These are phyloP conservation scores for Solanum corneliomulleri DNA, from an alignment of 257 asterid genomes.

Conservation along the genomic window DNA sequence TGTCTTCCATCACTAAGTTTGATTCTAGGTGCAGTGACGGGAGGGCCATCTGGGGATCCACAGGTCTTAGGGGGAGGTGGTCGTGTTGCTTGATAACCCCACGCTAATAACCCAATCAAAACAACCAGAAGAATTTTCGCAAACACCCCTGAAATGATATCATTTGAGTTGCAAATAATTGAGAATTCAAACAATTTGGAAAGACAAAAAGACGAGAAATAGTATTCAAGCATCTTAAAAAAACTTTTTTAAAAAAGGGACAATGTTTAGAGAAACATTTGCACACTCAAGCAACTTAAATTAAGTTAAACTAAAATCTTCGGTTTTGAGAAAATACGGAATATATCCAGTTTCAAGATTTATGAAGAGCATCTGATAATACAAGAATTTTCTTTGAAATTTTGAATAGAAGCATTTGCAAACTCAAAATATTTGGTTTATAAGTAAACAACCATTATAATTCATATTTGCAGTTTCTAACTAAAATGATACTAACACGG, in stretches of 20 bases:
- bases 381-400: neutral
- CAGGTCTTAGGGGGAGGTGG: constrained; percentile 62
- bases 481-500: neutral
- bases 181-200: neutral
- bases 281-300: neutral
- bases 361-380: neutral
- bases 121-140: constrained; percentile 50
- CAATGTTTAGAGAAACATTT: neutral
- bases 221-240: neutral
- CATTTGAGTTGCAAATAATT: neutral
- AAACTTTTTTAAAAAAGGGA: neutral
- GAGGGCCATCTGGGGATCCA: constrained; percentile 63
- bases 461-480: neutral
- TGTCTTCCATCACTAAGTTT: constrained; percentile 73
- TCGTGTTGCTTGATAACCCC: constrained; percentile 63
- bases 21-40: constrained; percentile 62
- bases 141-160: constrained; percentile 45
- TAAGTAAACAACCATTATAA: neutral
- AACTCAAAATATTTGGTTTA: neutral
- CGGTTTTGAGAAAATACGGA: neutral
- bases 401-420: neutral
- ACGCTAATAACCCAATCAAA: constrained; percentile 51
- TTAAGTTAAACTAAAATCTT: neutral
- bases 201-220: neutral
- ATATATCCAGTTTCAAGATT: neutral